Evolutionary conservation across 73 alveolate species (phyloP).

Genomic region (Tetrahymena elliotti): DNA sequence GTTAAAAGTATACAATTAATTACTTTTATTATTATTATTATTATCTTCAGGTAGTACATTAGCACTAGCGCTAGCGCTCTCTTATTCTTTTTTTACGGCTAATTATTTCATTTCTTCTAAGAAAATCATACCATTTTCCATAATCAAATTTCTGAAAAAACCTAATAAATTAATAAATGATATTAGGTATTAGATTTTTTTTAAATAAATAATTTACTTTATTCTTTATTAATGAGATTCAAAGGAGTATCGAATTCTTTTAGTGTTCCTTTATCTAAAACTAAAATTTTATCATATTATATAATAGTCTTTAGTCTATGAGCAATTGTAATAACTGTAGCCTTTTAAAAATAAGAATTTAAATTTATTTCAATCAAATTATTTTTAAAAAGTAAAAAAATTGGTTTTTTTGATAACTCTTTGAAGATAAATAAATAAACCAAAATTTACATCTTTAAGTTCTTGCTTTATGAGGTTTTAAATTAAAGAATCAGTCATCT

Average conservation of each 20-base stretch:
- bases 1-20: neutral
- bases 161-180: neutral
- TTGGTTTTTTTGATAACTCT: neutral
- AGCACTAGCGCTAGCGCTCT: neutral
- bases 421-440: too few species aligned
- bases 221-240: slow-evolving; percentile 5
- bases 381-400: too few species aligned
- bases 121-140: neutral
- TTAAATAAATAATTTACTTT: neutral
- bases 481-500: slow-evolving; percentile 48
- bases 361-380: too few species aligned
- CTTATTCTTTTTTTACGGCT: neutral
- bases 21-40: too few species aligned
- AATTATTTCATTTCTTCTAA: neutral
- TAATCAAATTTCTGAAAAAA: neutral
- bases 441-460: slow-evolving; percentile 30
- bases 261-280: slow-evolving; percentile 55
- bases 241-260: slow-evolving; percentile 49
- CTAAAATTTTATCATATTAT: slow-evolving; percentile 54
- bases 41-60: neutral
- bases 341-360: neutral
- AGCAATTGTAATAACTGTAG: slow-evolving; percentile 58
- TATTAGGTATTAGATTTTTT: neutral
- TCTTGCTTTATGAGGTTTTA: slow-evolving; percentile 45
- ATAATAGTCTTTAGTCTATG: slow-evolving; percentile 63